These are phyloP conservation scores for Pichia deserticola DNA, from an alignment of 805 yeast species.

Conservation along the genomic window DNA sequence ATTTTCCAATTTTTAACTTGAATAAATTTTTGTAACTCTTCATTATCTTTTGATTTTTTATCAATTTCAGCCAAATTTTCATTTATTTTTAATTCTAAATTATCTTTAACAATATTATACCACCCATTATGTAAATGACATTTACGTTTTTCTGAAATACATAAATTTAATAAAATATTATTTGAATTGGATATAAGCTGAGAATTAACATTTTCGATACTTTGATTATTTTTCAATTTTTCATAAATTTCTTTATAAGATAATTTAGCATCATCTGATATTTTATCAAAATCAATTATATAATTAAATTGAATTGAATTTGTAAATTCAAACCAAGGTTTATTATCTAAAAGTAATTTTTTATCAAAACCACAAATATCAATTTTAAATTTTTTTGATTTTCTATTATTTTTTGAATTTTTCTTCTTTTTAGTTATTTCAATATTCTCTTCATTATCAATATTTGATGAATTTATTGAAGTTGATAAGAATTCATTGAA, in stretches of 20 bases:
- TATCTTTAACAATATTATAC: conserved; percentile 28
- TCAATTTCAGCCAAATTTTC: conserved; percentile 17
- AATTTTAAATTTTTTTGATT: conserved; percentile 28
- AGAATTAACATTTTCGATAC: neutral
- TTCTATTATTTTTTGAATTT: conserved; percentile 16
- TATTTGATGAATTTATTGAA: neutral
- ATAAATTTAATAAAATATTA: conserved; percentile 25
- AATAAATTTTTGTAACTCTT: conserved; percentile 26
- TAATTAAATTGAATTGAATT: conserved; percentile 9
- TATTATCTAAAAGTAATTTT: conserved; percentile 13
- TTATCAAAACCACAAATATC: conserved; percentile 51
- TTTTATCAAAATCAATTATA: conserved; percentile 5
- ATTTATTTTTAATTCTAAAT: conserved; percentile 30
- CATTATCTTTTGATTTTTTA: conserved; percentile 13
- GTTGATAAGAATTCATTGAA: conserved; percentile 29
- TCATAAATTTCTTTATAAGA: conserved; percentile 13
- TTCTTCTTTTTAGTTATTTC: conserved; percentile 5
- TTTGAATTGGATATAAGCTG: neutral
- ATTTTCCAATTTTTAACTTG: conserved; percentile 29
- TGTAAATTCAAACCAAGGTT: conserved; percentile 18
- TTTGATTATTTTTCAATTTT: conserved; percentile 8
- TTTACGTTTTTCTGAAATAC: conserved; percentile 47
- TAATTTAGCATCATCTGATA: conserved; percentile 7
- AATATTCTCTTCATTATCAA: conserved; percentile 5
- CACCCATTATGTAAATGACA: conserved; percentile 43